A percentile compares a stretch with the other conserved stretches of the same genome.
These are phyloP conservation scores for Cupressus sempervirens DNA, from an alignment of 75 land plant species.

Conservation along the genomic window DNA sequence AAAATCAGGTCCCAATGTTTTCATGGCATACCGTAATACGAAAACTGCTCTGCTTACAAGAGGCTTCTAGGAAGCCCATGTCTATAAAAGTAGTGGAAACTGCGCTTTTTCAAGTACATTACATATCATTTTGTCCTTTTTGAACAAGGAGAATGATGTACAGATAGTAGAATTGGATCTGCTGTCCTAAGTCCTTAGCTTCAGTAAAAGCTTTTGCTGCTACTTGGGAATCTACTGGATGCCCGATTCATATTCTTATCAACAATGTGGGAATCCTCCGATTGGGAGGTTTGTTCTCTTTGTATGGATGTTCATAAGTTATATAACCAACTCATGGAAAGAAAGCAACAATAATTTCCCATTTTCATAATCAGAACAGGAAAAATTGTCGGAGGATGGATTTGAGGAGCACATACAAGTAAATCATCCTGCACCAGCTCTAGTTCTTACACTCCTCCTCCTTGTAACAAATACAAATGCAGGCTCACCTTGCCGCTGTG, in stretches of 20 bases:
- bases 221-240: constrained; percentile 32
- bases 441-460: constrained; percentile 48
- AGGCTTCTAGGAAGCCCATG: not conserved
- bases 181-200: constrained; percentile 29
- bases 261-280: constrained; percentile 63
- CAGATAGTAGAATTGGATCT: constrained; percentile 60
- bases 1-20: constrained; percentile 44
- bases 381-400: constrained; percentile 45
- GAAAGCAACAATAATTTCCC: not conserved
- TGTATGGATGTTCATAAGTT: not conserved
- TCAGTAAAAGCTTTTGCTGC: constrained; percentile 46
- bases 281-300: constrained; percentile 31
- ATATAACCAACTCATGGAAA: not conserved
- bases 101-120: not conserved
- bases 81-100: not conserved
- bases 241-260: constrained; percentile 48
- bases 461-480: not conserved
- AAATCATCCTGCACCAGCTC: constrained; percentile 57
- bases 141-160: not conserved
- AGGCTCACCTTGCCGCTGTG: constrained; percentile 24
- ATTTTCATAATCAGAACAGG: constrained; percentile 23
- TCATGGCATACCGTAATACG: constrained; percentile 42
- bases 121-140: not conserved
- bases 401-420: constrained; percentile 62
- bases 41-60: constrained; percentile 26